Evolutionary conservation across 2,329 filamentous ascomycete genomes (phyloP), one percentile per base, ranked within the genome.

Genomic region (Basipetospora chlamydospora): DNA sequence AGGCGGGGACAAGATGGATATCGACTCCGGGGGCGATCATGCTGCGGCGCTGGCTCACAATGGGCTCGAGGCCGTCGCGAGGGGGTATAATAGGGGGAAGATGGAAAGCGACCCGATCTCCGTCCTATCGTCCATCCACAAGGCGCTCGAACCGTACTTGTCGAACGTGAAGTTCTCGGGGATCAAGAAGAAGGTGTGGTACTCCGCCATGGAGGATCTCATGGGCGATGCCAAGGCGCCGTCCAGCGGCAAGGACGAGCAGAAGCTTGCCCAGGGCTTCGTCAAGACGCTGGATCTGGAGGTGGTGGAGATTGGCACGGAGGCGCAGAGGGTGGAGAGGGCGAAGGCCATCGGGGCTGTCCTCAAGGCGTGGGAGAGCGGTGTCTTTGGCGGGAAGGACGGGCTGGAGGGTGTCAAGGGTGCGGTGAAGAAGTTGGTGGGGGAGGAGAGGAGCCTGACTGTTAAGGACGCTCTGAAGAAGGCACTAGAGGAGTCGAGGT

Each of bases 1-100:
- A 10, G 66, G 67, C 22, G 71, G 72, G 31, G 73, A 79, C 42
- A 65, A 66, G 39, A 85, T 85, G 79, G 80, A 85, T 13, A 59
- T 81, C 16, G 77, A 80, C 49, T 64, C 63, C 7, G 63, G 64
- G 40, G 62, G 65, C 25, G 57, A 65, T 42, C 25, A 60, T 1
- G 52, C 56, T 7, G 56, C 55, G 8, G 57, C 57, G 41, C 66
- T 66, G 5, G 60, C 61, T 1, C 60, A 59, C 26, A 64, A 60
- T n/a, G 69, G 61, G 0, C 44, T 74, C 3, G 66, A 71, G 44
- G 66, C 64, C 0, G 48, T 68, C 2, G 59, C 64, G 9, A 59
- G 59, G 10, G 66, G 66, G 2, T 73, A 73, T 41, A 64, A 56
- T 42, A 59, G 59, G 1, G 47, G 49, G 1, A 50, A 46, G 32